Evolutionary conservation across 192 early-diverging fungal genomes (phyloP), one percentile per base, ranked within the genome.

Genomic region (Coemansia sp.): DNA sequence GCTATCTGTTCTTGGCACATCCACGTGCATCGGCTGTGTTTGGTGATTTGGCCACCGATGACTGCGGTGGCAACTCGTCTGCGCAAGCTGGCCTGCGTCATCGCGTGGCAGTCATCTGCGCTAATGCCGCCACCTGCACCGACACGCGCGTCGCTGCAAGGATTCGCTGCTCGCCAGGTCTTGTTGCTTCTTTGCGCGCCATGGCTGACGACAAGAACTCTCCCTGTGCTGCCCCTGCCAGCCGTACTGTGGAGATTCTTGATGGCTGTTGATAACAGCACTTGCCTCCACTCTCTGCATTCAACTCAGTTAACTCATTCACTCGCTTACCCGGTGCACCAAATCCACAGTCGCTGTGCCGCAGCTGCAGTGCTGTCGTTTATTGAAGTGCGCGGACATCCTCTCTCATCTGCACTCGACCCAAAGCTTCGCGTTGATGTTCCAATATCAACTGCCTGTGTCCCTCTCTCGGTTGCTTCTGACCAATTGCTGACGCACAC

Each of bases 31-130:
- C 49, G 30, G 57, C 31, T 18, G 74, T 76, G 65, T 52, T 69
- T n/a, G 34, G 65, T 47, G 32, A 32, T 0, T 59, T 70, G 32
- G 53, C 51, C 27, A 44, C 41, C 34, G 60, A 60, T 30, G 47
- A 49, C 23, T 7, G 21, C 9, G 54, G 28, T 4, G 64, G 49
- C 21, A 38, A 22, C 10, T 12, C 26, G 1, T 31, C 24, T 30
- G 16, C 34, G 25, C 32, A 23, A 71, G 52, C 5, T 66, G 34
- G 34, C 34, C 4, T 78, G 23, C 62, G 34, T 18, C 76, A 78
- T 54, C 70, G 76, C 12, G 67, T 69, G 27, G 76, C 71, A 0
- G 76, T 78, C 10, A 49, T 78, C 10, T 73, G 66, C 56, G 76
- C 76, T 2, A 78, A 78, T 67, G 67, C 71, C 1, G 70, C 64